These are phyloP conservation scores for Bryopsis sp. DNA, from an alignment of 139 green algal species.

Conservation along the genomic window DNA sequence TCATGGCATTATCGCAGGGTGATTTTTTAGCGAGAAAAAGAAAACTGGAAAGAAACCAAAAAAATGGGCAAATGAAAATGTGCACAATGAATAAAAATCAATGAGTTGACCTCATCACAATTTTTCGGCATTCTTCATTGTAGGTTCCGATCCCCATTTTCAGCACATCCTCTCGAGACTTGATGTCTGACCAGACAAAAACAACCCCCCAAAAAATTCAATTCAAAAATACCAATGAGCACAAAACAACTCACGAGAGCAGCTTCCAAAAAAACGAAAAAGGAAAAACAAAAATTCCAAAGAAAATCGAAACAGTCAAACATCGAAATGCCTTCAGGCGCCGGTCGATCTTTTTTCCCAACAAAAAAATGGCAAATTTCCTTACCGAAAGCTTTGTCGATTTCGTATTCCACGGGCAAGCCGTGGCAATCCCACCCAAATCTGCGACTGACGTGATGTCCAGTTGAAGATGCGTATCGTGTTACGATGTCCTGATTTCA, in stretches of 20 bases:
- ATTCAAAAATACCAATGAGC: no score
- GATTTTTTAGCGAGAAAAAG: neutral
- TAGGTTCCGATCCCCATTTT: conserved; percentile 93
- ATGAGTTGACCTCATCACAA: conserved; percentile 82
- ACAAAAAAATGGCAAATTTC: no score
- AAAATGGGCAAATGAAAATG: neutral
- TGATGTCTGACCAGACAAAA: conserved; percentile 83
- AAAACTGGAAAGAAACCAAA: conserved; percentile 7
- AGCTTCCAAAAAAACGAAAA: neutral
- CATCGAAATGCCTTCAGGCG: no score
- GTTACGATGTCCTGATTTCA: conserved; percentile 97
- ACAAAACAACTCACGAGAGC: no score
- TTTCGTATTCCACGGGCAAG: conserved; percentile 97
- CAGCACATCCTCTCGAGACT: conserved; percentile 76
- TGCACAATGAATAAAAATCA: neutral
- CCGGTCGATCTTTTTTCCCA: no score
- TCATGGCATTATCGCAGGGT: neutral
- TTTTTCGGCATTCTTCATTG: conserved; percentile 97
- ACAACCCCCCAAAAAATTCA: no score
- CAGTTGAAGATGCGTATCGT: conserved; percentile 77
- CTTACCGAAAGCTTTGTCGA: conserved; percentile 94
- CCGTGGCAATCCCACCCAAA: conserved; percentile 99
- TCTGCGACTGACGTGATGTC: conserved; percentile 77
- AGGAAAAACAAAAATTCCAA: neutral
- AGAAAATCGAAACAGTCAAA: neutral